Base-by-base conservation (phyloP, 2,329 filamentous ascomycete species). In the Alternaria alternata region DNA sequence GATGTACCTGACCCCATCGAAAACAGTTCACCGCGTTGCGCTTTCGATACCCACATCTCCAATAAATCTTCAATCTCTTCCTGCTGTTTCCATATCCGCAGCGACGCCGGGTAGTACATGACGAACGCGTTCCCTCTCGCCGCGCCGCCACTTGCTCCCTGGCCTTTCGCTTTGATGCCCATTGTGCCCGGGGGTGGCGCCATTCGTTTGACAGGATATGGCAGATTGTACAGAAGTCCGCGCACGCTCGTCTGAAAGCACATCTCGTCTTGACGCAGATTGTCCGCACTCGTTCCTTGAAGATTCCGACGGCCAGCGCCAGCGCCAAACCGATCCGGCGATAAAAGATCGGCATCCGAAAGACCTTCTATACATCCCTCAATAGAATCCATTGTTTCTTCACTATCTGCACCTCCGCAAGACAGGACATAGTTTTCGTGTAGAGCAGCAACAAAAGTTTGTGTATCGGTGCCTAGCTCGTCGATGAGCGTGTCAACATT, bases 371-470 rank as follows among this genome's bases (percentile, higher is more conserved):
- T 89, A 74, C 94, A 98, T n/a, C 87, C 88, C 63, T 93, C 92
- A 58, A 97, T 82, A 64, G 90, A 90, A 69, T 95, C 92, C 30
- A 94, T 85, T 1, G 93, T 89, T 38, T 81, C 79, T 64, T 84
- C 83, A 0, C 85, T 88, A 22, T 86, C 78, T 3, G 85, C 82
- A 26, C 82, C 80, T 76, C 90, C 88, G 73, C 94, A 98, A 0
- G 95, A 98, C 1, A 93, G 83, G 1, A 90, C 85, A 68, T 97
- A 98, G 74, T 99, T 99, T 73, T 99, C 95, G 74, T 98, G 94
- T 0, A 98, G 81, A 4, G 93, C 92, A 5, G 93, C 91, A 49
- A 97, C 87, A 72, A 97, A 97, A 0, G 94, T 97, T 58, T 91
- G 88, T 0, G 90, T 92, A 72, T 99, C 95, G 0, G 95, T 97